Base-by-base conservation (phyloP, 352 stramenopile genomes). In the Globisporangium cylindrosporum region DNA sequence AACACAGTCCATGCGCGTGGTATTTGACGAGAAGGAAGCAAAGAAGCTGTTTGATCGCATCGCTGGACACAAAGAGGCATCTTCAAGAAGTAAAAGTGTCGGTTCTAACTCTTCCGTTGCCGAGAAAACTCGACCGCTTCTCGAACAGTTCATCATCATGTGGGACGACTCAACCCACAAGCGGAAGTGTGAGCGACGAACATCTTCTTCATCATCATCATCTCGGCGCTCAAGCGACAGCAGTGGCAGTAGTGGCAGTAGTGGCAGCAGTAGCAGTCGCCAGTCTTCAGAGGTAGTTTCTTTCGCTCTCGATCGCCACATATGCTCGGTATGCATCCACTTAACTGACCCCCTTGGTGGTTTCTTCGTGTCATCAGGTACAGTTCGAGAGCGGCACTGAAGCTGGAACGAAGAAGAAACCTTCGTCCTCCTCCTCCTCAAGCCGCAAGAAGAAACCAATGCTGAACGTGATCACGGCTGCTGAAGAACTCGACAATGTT, bases 381-480 rank as follows among this genome's bases (percentile, higher is more conserved):
- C 36, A 49, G 20, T 14, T 51, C 20, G 41, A 57, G 41, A 62
- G 36, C 18, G 24, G 10, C 29, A 46, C 22, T 29, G 64, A 59
- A 38, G 27, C 27, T 29, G 12, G 14, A 24, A 48, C 34, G 3
- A 68, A 62, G 18, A 71, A 67, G 38, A 71, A 71, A 43, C 36
- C 55, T 10, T 25, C 41, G n/a, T 48, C 43, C 4, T 56, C 64
- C 1, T 46, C 46, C 1, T 67, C 51, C 3, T 51, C 64, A 12
- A 62, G 10, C 18, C 59, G 38, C 29, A 71, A 71, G 67, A 75
- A 77, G 64, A 85, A 84, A 22, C 76, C 75, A 29, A 53, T 24
- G 27, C 61, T 88, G 20, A 85, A 84, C 38, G 71, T 89, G 53
- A 74, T 86, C 68, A 84, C 71, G 24, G 59, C 55, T 27, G 27